Conservation (phyloP, 805 yeast genomes). For the Myxozyma udenii region DNA sequence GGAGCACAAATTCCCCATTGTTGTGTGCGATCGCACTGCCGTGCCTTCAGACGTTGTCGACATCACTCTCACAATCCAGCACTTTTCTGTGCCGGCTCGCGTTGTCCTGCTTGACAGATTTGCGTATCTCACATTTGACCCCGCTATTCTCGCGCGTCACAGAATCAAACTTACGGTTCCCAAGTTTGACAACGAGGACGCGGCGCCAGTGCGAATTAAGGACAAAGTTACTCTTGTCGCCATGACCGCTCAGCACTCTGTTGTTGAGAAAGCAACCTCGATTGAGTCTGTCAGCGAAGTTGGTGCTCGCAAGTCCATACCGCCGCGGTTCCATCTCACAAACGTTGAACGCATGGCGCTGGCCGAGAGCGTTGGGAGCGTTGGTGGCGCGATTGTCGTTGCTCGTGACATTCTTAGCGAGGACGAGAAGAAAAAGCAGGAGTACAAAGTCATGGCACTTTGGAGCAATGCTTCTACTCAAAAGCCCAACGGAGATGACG, state of each 20-base stretch:
- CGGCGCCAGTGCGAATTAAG: constrained; percentile 7
- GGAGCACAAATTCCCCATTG: constrained; percentile 13
- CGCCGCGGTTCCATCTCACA: constrained; percentile 24
- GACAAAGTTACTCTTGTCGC: constrained; percentile 21
- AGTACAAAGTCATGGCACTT: constrained; percentile 16
- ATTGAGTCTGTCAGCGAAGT: constrained; percentile 13
- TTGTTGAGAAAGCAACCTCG: constrained; percentile 19
- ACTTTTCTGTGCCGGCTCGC: constrained; percentile 21
- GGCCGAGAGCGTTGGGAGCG: constrained; percentile 20
- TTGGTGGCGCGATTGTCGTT: constrained; percentile 22
- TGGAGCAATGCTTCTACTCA: constrained; percentile 27
- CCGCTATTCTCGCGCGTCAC: constrained; percentile 12
- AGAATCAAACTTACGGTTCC: constrained; percentile 16
- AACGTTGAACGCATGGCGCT: constrained; percentile 24
- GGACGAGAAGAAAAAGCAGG: background rate
- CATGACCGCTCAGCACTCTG: constrained; percentile 7
- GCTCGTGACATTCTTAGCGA: background rate
- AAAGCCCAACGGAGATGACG: constrained; percentile 15
- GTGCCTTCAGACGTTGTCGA: constrained; percentile 27
- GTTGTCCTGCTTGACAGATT: constrained; percentile 23
- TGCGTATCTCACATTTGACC: constrained; percentile 23
- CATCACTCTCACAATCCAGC: constrained; percentile 27
- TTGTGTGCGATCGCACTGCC: constrained; percentile 25
- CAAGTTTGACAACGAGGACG: constrained; percentile 4
- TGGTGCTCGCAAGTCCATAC: constrained; percentile 26